Percentiles rank a stretch among this genome's conserved stretches.
These are phyloP conservation scores for Euryodendron excelsum DNA, from an alignment of 148 eudicot genomes.

Conservation along the genomic window DNA sequence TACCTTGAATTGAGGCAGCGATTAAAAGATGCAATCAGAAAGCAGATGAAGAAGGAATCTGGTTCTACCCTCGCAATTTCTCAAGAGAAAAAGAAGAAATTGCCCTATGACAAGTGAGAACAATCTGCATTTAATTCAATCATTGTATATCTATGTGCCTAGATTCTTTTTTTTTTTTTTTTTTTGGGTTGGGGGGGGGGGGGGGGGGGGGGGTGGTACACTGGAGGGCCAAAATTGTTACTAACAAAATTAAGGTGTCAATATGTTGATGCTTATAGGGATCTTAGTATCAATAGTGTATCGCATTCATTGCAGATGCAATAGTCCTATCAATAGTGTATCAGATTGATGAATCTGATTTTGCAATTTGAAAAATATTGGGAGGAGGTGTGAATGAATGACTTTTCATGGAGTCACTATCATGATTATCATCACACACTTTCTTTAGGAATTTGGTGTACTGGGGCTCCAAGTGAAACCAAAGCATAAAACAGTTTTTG, in stretches of 20 bases:
- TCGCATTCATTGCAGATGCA: neutral
- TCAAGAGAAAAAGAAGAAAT: constrained; percentile 35
- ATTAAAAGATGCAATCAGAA: constrained; percentile 60
- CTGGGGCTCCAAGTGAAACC: neutral
- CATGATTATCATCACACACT: neutral
- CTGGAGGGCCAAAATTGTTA: neutral
- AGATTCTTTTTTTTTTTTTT: no score
- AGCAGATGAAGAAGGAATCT: constrained; percentile 54
- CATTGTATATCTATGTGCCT: no score
- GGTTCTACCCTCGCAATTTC: constrained; percentile 44
- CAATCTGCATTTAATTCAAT: no score
- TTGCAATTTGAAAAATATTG: no score
- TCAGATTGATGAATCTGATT: no score
- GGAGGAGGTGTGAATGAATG: no score
- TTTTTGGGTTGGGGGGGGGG: no score
- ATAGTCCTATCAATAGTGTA: no score
- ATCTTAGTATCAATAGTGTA: neutral
- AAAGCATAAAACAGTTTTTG: neutral
- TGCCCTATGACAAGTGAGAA: constrained; percentile 56
- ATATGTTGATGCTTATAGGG: neutral
- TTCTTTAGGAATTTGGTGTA: neutral
- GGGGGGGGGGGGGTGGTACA: no score
- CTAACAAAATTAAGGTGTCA: no score
- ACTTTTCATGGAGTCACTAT: neutral
- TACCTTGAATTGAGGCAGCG: constrained; percentile 65